Conservation (phyloP, 352 stramenopile species). For the Globisporangium orthogonon region DNA sequence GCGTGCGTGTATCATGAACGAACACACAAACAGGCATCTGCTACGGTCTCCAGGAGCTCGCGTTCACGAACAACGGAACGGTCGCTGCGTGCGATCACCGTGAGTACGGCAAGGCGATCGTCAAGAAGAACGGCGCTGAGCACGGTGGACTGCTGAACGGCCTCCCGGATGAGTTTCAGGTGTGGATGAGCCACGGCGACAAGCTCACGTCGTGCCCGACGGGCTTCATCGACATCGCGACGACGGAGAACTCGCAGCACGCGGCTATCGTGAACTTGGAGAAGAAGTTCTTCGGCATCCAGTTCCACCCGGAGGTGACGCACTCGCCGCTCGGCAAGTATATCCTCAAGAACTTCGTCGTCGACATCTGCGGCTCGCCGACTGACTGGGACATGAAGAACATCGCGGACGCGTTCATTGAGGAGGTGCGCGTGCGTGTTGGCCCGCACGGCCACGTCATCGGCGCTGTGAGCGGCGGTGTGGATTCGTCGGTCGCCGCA, state of each 20-base stretch:
- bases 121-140: constrained; percentile 61
- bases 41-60: constrained; percentile 94
- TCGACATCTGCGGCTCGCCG: constrained; percentile 92
- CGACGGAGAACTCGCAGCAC: constrained; percentile 90
- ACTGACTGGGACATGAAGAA: constrained; percentile 98
- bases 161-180: constrained; percentile 91
- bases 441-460: constrained; percentile 96
- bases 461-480: constrained; percentile 96
- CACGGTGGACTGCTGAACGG: constrained; percentile 85
- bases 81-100: constrained; percentile 92
- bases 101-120: constrained; percentile 97
- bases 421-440: constrained; percentile 89
- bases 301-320: constrained; percentile 97
- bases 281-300: constrained; percentile 95
- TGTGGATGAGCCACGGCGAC: constrained; percentile 99
- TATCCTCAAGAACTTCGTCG: constrained; percentile 97
- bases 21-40: constrained; percentile 83
- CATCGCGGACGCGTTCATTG: constrained; percentile 89
- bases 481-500: constrained; percentile 98
- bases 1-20: no score
- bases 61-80: constrained; percentile 93
- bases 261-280: constrained; percentile 92
- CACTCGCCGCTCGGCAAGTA: constrained; percentile 94
- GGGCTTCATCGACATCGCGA: constrained; percentile 88
- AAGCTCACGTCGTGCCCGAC: constrained; percentile 94